phyloP scores from a whole-genome alignment of 805 yeast species.

The Candida peoriensis region DNA sequence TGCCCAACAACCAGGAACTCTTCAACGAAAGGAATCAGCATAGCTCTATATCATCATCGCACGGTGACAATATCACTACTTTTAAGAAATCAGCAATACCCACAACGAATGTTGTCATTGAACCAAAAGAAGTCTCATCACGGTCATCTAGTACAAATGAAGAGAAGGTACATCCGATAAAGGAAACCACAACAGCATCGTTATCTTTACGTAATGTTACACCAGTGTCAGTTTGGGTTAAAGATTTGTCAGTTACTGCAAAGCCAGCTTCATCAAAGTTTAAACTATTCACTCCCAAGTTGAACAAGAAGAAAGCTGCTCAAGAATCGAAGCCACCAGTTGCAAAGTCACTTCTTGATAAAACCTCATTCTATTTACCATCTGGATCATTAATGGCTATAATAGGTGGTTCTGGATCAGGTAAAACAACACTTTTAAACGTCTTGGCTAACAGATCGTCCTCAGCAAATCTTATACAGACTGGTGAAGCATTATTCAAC shows the following conservation, averaged over 20 bases:
- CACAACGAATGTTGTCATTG: no score
- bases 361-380: slow-evolving; percentile 56
- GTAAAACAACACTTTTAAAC: slow-evolving; percentile 78
- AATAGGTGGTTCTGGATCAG: slow-evolving; percentile 87
- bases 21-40: no score
- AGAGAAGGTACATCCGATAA: no score
- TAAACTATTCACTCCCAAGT: background rate
- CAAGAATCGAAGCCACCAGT: slow-evolving; percentile 1
- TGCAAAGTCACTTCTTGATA: slow-evolving; percentile 11
- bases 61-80: no score
- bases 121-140: no score
- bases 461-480: slow-evolving; percentile 34
- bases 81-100: no score
- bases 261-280: background rate
- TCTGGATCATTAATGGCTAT: slow-evolving; percentile 72
- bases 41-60: no score
- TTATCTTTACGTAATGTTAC: slow-evolving; percentile 7
- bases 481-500: slow-evolving; percentile 36
- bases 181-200: no score
- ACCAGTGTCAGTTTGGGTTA: slow-evolving; percentile 7
- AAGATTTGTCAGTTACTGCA: slow-evolving; percentile 5
- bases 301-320: background rate
- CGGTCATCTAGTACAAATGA: no score
- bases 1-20: no score
- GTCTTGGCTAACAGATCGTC: slow-evolving; percentile 50